Base-by-base conservation (phyloP, 371 early-diverging fungal species). In the Mucor circinelloides region DNA sequence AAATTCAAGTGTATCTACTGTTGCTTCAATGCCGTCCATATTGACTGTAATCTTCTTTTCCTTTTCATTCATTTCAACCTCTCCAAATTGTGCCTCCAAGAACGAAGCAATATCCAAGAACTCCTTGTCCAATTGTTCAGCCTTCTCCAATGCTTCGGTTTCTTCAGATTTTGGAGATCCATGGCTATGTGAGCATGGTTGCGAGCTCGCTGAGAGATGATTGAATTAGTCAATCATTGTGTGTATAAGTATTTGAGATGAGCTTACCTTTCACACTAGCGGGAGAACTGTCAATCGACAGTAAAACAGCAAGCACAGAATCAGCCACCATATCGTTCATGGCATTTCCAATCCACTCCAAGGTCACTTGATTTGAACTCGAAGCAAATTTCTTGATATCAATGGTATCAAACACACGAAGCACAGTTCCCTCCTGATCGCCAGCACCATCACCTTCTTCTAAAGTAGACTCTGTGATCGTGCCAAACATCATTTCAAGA, bases 261-360 rank as follows among this genome's bases (percentile, higher is more conserved):
- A 32, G 9, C 0, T 25, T 76, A 80, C 83, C 86, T 86, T 97
- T 98, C 30, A 99, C 96, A 63, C 94, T 91, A 0, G 96, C 97
- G 23, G 96, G 97, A 60, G 91, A 89, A 55, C 87, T 88, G 62
- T 96, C 96, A 55, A 95, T 91, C 42, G 93, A 91, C 55, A 95
- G 67, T 17, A 98, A 79, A 6, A 97, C 84, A 2, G 95, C 93
- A 10, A 97, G 68, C 2, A 97, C 91, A 7, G 97, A 93, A 69
- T 99, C 99, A 3, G 98, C 97, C 0, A 98, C 89, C 92, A 97
- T 95, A 72, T 98, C 99, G 70, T 95, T 95, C 77, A 95, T 88
- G 9, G 93, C 81, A 74, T 92, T 91, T 30, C 97, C 93, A 32
- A 90, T 86, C 99, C 99, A 99, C 76, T 97, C 97, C 25, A 99